Conservation (phyloP, 768 basidiomycete species). For the Chalciporus chontae region DNA sequence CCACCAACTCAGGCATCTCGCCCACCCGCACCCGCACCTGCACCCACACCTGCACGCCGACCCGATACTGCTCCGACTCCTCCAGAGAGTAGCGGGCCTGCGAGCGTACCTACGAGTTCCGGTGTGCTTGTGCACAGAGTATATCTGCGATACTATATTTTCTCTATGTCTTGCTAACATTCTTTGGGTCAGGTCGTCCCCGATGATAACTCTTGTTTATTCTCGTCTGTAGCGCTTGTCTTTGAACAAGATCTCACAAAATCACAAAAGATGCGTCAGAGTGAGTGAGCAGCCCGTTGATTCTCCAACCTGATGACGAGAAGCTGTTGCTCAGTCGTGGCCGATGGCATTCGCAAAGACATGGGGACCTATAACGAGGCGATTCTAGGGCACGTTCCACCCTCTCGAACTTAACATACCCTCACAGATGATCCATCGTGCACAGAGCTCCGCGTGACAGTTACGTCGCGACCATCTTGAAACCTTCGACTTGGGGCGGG, state of each 20-base stretch:
- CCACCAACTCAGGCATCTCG: slow-evolving; percentile 11
- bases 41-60: slow-evolving; percentile 7
- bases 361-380: slow-evolving; percentile 76
- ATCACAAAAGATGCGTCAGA: slow-evolving; percentile 66
- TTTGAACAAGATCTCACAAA: slow-evolving; percentile 82
- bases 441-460: slow-evolving; percentile 52
- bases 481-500: slow-evolving; percentile 86
- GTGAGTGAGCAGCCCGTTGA: slow-evolving; percentile 38
- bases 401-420: background rate
- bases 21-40: slow-evolving; percentile 3
- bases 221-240: slow-evolving; percentile 79
- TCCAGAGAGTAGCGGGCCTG: slow-evolving; percentile 39
- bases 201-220: slow-evolving; percentile 97
- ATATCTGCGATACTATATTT: background rate
- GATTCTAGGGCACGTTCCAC: slow-evolving; percentile 69
- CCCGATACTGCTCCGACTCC: slow-evolving; percentile 11
- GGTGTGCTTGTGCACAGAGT: slow-evolving; percentile 76
- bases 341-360: slow-evolving; percentile 72
- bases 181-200: slow-evolving; percentile 64
- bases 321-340: slow-evolving; percentile 61
- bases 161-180: slow-evolving; percentile 7
- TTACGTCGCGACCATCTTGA: slow-evolving; percentile 80
- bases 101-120: slow-evolving; percentile 57
- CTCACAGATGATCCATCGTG: background rate
- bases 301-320: slow-evolving; percentile 2